These are phyloP conservation scores for Diaporthe helianthi DNA, from an alignment of 2,329 filamentous ascomycete species.

Conservation along the genomic window DNA sequence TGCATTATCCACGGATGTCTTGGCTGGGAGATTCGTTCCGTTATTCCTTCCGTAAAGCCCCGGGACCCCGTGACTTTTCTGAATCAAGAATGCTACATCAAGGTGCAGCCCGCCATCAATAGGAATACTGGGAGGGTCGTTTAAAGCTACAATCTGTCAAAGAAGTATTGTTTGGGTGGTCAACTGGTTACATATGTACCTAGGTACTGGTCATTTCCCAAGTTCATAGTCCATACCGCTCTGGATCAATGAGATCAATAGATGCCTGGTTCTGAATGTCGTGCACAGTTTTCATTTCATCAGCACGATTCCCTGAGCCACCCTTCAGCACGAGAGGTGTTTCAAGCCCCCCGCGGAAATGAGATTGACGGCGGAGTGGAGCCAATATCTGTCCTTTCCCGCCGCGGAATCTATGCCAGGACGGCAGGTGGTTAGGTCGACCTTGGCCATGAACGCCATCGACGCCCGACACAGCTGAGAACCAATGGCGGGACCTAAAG, in stretches of 20 bases:
- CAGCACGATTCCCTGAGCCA: too few species aligned
- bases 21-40: background rate
- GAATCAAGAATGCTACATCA: background rate
- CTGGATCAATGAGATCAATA: too few species aligned
- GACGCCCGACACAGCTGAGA: background rate
- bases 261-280: background rate
- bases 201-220: too few species aligned
- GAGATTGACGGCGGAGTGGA: background rate
- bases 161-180: background rate
- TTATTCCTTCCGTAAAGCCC: background rate
- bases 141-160: background rate
- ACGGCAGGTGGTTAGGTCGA: background rate
- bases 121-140: too few species aligned
- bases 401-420: background rate
- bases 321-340: background rate
- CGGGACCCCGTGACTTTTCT: too few species aligned
- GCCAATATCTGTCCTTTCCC: background rate
- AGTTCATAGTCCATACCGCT: background rate
- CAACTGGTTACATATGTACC: too few species aligned
- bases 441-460: background rate
- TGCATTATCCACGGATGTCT: background rate
- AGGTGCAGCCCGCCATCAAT: background rate
- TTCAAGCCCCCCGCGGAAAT: background rate
- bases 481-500: too few species aligned
- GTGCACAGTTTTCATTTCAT: background rate